Evolutionary conservation across 345 rosid genomes (phyloP), one percentile per base, ranked within the genome.

Genomic region (Lumnitzera littorea): DNA sequence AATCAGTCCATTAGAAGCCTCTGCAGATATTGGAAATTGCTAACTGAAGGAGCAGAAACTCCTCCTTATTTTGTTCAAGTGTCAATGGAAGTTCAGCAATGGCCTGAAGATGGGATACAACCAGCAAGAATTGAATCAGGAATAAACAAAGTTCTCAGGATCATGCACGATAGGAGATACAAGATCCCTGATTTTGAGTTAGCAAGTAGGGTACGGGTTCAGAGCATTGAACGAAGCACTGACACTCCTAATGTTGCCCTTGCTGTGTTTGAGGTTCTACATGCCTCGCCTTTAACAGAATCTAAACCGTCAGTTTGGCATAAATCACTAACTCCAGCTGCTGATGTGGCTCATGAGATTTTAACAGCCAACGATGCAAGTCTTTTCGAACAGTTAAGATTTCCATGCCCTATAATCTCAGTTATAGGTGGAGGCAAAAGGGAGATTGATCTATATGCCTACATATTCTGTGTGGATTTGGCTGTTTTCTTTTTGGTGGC

Each of bases 61-160:
- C 77, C 83, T 46, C 83, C 80, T 12, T 72, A 69, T 60, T 78
- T 78, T 47, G 79, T 78, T 10, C 83, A 78, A 67, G 48, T 78
- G 59, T 74, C 80, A 3, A 66, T 78, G 72, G 70, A 75, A 27
- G 83, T 78, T 12, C 63, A 69, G 59, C 46, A 50, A 25, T 74
- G 80, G 83, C 80, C 80, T 0, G 75, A 68, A 54, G 83, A 78
- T 64, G 83, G 79, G 13, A 69, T 75, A 58, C 83, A 72, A 55
- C 83, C 77, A 0, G 77, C 72, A 60, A 70, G 68, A 58, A 67
- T 78, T 11, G 70, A 72, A 53, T 72, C 77, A 48, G 73, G 63
- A 56, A 75, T 75, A 59, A 78, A 78, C 61, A 61, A 67, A 20
- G 20, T 78, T 13, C 76, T 78, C 29, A 64, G 65, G 54, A 51